Percentiles rank a stretch among this genome's conserved stretches.
Evolutionary conservation across 495 filamentous ascomycete genomes (phyloP).

Genomic region (Aspergillus olivimuriae): DNA sequence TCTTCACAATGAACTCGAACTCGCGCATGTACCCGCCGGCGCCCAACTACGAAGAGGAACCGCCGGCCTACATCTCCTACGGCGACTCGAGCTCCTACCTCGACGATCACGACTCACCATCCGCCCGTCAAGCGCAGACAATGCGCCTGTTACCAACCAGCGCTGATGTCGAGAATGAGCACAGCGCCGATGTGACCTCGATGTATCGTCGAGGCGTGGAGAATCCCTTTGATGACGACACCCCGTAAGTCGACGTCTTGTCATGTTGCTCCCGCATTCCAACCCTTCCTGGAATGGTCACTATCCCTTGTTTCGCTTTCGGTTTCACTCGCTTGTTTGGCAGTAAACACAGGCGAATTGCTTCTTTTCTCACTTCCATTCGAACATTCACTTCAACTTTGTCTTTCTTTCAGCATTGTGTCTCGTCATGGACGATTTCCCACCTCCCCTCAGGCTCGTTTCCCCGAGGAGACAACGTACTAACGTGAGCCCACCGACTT

Average conservation of each 20-base stretch:
- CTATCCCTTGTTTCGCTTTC: background rate
- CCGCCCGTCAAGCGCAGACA: constrained; percentile 38
- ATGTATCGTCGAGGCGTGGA: background rate
- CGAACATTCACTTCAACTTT: too few species aligned
- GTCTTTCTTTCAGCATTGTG: too few species aligned
- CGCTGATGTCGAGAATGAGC: constrained; percentile 28
- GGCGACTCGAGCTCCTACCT: constrained; percentile 27
- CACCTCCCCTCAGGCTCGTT: background rate
- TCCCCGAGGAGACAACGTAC: constrained; percentile 8
- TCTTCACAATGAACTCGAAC: constrained; percentile 30
- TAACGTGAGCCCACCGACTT: constrained; percentile 17
- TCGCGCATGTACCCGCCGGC: constrained; percentile 18
- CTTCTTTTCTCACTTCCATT: too few species aligned
- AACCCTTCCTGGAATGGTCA: constrained; percentile 7
- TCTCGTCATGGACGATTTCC: background rate
- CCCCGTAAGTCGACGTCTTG: constrained; percentile 10
- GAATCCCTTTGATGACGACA: constrained; percentile 11
- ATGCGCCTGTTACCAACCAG: constrained; percentile 58
- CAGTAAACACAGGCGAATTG: too few species aligned
- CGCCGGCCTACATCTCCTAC: constrained; percentile 33
- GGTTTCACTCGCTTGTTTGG: constrained; percentile 7
- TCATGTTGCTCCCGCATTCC: constrained; percentile 10
- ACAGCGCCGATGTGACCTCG: background rate
- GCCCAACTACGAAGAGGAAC: constrained; percentile 33
- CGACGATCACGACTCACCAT: constrained; percentile 27